Evolutionary conservation across 2,329 filamentous ascomycete genomes (phyloP).

Genomic region (Colletotrichum echinochloae): DNA sequence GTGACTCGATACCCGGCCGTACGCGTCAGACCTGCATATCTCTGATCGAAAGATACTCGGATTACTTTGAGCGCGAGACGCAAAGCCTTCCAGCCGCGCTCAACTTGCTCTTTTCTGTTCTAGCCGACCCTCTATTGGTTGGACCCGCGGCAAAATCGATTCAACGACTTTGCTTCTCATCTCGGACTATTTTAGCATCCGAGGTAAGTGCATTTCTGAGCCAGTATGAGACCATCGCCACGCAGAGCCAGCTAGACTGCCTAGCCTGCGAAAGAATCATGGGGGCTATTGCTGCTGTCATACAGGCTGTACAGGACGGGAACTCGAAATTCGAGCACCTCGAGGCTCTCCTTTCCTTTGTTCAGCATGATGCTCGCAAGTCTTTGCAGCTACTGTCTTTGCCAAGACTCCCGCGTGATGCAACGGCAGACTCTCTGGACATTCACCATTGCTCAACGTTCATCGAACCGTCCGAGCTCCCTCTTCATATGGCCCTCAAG

Average conservation of each 20-base stretch:
- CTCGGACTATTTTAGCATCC: constrained; percentile 74
- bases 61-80: constrained; percentile 80
- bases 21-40: constrained; percentile 76
- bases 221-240: constrained; percentile 76
- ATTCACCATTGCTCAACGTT: constrained; percentile 30
- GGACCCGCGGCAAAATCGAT: constrained; percentile 81
- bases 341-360: constrained; percentile 68
- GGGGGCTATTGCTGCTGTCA: constrained; percentile 79
- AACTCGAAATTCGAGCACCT: constrained; percentile 54
- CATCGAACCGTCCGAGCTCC: constrained; percentile 51
- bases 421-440: not conserved
- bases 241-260: constrained; percentile 70
- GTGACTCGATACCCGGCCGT: constrained; percentile 68
- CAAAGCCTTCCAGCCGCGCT: constrained; percentile 76
- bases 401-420: constrained; percentile 44
- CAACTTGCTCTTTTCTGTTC: constrained; percentile 78
- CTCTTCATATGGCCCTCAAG: constrained; percentile 63
- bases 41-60: constrained; percentile 78
- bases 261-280: constrained; percentile 79
- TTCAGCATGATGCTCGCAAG: constrained; percentile 66
- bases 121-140: constrained; percentile 72
- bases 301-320: constrained; percentile 72
- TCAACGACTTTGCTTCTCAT: constrained; percentile 79
- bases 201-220: constrained; percentile 77
- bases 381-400: constrained; percentile 46